Conservation (phyloP, 331 rosid genomes). For the Arachis monticola region DNA sequence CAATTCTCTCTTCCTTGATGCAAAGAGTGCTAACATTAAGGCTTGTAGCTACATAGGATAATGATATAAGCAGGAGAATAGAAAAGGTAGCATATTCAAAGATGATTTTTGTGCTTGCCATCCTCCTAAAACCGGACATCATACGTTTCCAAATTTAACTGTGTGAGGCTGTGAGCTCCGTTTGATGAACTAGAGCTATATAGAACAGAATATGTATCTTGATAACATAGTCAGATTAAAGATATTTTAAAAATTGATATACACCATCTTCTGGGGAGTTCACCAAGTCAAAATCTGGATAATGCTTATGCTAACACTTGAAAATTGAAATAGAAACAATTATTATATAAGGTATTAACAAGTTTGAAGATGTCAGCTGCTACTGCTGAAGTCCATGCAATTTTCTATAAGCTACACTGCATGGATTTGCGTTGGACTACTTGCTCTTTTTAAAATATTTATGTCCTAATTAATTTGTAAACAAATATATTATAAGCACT, state of each 20-base stretch:
- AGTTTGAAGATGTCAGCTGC: too few relatives aligned
- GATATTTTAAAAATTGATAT: background rate
- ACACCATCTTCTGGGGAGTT: background rate
- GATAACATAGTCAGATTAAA: background rate
- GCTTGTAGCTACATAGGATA: background rate
- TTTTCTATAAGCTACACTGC: too few relatives aligned
- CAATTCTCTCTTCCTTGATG: constrained; percentile 33
- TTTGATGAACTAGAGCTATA: background rate
- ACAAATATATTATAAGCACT: too few relatives aligned
- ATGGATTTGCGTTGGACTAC: too few relatives aligned
- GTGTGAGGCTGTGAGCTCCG: background rate
- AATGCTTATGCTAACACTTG: too few relatives aligned
- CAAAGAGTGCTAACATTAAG: constrained; percentile 29
- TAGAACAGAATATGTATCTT: background rate
- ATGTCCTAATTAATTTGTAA: too few relatives aligned
- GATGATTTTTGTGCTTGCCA: background rate
- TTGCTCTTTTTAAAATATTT: too few relatives aligned
- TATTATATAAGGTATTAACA: too few relatives aligned
- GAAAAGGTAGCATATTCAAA: background rate
- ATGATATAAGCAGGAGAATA: constrained; percentile 13
- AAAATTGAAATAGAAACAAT: too few relatives aligned
- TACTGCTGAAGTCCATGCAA: too few relatives aligned
- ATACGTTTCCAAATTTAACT: background rate
- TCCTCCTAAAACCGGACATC: background rate
- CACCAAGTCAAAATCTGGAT: background rate